Conservation (phyloP, 352 stramenopile species). For the Saprolegnia diclina region DNA sequence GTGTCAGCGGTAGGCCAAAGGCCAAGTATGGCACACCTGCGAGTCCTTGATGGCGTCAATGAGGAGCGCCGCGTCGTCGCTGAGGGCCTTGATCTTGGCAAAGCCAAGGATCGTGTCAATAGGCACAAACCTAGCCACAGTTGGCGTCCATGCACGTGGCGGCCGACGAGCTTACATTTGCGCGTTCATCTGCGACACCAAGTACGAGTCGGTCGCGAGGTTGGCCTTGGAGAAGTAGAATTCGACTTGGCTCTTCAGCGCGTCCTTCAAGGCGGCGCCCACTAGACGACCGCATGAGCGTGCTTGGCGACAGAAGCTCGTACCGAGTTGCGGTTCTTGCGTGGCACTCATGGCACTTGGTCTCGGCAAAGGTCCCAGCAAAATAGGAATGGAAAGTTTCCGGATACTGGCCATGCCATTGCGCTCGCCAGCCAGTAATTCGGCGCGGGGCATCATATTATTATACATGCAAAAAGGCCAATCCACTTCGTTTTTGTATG, state of each 20-base stretch:
- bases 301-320: neutral
- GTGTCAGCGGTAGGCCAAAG: neutral
- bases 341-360: conserved; percentile 19
- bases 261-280: conserved; percentile 63
- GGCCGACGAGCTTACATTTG: conserved; percentile 51
- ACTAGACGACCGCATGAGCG: conserved; percentile 30
- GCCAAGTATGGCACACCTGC: too few species aligned
- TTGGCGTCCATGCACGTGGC: neutral
- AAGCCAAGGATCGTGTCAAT: conserved; percentile 79
- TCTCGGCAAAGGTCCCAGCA: conserved; percentile 5
- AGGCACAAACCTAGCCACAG: conserved; percentile 57
- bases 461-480: neutral
- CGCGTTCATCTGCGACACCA: conserved; percentile 87
- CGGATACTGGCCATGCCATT: conserved; percentile 1
- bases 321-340: conserved; percentile 15
- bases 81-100: conserved; percentile 83
- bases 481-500: conserved; percentile 3
- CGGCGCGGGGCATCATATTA: neutral
- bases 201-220: conserved; percentile 77
- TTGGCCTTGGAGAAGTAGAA: conserved; percentile 90
- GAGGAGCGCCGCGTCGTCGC: conserved; percentile 50
- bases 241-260: conserved; percentile 83
- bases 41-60: conserved; percentile 70
- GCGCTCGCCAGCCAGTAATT: conserved; percentile 17
- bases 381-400: conserved; percentile 22